Evolutionary conservation across 2,329 filamentous ascomycete species (phyloP).

Genomic region (Fusarium foetens): DNA sequence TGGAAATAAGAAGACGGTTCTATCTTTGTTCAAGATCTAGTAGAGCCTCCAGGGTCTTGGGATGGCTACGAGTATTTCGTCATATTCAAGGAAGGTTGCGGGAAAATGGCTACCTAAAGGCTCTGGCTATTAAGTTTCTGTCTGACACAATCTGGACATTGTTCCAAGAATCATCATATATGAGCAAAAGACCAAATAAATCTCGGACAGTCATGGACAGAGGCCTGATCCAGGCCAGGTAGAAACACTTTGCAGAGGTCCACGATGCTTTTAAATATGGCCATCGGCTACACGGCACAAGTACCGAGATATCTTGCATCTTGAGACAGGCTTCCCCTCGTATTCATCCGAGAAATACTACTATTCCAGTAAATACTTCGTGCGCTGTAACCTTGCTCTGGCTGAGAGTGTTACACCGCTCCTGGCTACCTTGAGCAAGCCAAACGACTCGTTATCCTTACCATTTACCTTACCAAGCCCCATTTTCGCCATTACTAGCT

Average conservation of each 20-base stretch:
- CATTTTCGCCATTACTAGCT: not conserved
- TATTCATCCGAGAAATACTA: not conserved
- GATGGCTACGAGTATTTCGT: not conserved
- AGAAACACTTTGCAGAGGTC: accelerated
- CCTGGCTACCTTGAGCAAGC: not conserved
- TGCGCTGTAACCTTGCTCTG: not conserved
- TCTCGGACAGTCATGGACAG: accelerated
- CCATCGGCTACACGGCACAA: not conserved
- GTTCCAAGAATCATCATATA: not conserved
- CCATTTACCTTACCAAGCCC: not conserved
- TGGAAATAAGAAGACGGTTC: not conserved
- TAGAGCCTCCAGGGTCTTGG: not conserved
- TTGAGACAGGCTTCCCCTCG: not conserved
- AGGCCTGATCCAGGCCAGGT: accelerated
- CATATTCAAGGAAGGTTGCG: not conserved
- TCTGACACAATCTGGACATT: accelerated
- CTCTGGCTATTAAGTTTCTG: accelerated
- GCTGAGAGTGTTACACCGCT: not conserved
- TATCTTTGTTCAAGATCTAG: accelerated
- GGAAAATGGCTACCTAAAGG: accelerated
- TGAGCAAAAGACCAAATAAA: no score
- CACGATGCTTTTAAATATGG: not conserved
- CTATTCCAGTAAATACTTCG: not conserved
- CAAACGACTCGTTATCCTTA: not conserved
- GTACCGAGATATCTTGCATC: not conserved